phyloP scores from a whole-genome alignment of 306 rosid genomes.

The Citrullus colocynthis region DNA sequence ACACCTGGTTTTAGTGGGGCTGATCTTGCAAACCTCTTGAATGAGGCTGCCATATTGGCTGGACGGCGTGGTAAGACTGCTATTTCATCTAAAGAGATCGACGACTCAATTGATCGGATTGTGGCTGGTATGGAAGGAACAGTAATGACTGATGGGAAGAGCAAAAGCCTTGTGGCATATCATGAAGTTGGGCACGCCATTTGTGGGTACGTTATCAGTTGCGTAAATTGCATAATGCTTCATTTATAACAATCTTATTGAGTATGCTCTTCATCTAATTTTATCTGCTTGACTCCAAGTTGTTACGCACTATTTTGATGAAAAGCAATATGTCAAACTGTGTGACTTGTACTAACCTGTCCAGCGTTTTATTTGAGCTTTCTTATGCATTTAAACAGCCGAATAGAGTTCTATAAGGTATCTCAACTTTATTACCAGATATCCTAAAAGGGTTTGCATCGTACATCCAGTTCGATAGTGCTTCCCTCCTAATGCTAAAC shows the following conservation, averaged over 20 bases:
- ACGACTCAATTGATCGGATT: constrained; percentile 92
- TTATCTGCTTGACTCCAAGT: neutral
- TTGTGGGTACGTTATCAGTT: constrained; percentile 61
- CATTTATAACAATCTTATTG: neutral
- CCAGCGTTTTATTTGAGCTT: neutral
- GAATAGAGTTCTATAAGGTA: neutral
- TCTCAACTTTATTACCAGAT: neutral
- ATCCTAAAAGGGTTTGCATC: neutral
- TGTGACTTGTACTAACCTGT: neutral
- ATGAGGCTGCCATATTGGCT: constrained; percentile 94
- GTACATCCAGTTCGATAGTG: neutral
- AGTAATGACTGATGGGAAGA: constrained; percentile 97
- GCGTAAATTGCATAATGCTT: neutral
- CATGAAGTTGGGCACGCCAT: constrained; percentile 98
- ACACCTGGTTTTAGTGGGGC: constrained; percentile 99
- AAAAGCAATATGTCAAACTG: neutral
- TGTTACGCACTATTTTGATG: neutral
- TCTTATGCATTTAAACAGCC: neutral
- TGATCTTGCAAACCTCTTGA: constrained; percentile 93
- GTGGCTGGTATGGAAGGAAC: constrained; percentile 99
- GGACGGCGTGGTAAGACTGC: constrained; percentile 86
- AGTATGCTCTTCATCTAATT: neutral
- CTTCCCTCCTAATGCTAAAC: neutral
- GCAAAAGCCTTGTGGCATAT: constrained; percentile 91
- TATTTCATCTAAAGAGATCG: constrained; percentile 89